Evolutionary conservation across 352 stramenopile genomes (phyloP).

Genomic region (Globisporangium cylindrosporum): DNA sequence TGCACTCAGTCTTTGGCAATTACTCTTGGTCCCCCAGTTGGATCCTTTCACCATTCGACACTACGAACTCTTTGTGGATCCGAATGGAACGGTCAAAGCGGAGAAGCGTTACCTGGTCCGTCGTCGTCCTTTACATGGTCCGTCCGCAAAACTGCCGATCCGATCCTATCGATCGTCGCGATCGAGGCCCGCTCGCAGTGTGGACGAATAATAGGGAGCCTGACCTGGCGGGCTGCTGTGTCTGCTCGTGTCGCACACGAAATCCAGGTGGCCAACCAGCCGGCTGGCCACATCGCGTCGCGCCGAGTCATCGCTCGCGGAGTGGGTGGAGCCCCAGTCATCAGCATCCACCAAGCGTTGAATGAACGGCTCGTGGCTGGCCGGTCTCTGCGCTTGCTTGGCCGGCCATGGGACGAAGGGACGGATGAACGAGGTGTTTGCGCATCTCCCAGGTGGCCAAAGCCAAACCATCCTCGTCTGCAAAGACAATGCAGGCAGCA

Average conservation of each 20-base stretch:
- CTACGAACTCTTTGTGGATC: not conserved
- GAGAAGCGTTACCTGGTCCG: not conserved
- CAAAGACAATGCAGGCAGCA: not conserved
- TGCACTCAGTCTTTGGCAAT: not conserved
- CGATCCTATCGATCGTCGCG: not conserved
- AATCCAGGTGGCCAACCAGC: not conserved
- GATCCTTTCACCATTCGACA: not conserved
- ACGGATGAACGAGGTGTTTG: conserved; percentile 1
- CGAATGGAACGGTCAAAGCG: not conserved
- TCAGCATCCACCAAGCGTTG: not conserved
- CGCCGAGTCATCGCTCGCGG: conserved; percentile 1
- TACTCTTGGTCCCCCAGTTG: not conserved
- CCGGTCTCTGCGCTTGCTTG: not conserved
- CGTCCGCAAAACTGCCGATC: not conserved
- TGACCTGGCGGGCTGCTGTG: not conserved
- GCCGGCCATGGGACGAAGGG: not conserved
- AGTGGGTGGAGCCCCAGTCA: not conserved
- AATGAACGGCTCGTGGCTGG: not conserved
- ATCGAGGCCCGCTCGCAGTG: not conserved
- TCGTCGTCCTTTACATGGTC: not conserved
- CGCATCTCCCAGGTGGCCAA: not conserved
- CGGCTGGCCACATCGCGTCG: conserved; percentile 1
- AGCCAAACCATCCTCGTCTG: conserved; percentile 10
- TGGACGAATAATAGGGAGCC: not conserved
- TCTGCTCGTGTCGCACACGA: conserved; percentile 13